Evolutionary conservation across 2,329 filamentous ascomycete species (phyloP).

Genomic region (Diaporthe sp.): DNA sequence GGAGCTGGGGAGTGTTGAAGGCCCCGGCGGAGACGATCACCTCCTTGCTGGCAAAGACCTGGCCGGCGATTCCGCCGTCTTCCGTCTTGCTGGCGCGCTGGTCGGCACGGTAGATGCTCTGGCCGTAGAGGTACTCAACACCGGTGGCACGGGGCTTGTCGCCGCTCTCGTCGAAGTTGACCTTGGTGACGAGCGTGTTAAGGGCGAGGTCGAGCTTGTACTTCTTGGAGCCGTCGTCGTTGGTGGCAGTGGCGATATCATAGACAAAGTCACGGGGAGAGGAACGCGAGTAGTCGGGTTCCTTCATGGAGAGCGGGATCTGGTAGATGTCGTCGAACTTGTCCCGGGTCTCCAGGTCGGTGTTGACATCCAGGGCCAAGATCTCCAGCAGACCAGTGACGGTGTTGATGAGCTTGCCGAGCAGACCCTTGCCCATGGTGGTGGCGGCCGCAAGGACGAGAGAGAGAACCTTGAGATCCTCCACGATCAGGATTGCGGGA

Average conservation of each 20-base stretch:
- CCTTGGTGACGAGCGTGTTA: conserved; percentile 45
- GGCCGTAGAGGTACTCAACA: conserved; percentile 43
- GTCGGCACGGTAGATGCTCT: conserved; percentile 44
- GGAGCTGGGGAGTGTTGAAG: conserved; percentile 65
- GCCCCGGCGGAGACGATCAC: conserved; percentile 65
- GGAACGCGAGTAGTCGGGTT: conserved; percentile 59
- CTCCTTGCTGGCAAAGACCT: conserved; percentile 49
- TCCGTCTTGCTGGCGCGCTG: conserved; percentile 19
- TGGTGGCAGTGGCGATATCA: conserved; percentile 55
- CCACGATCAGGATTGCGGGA: conserved; percentile 62
- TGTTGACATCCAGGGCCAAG: conserved; percentile 65
- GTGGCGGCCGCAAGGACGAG: conserved; percentile 64
- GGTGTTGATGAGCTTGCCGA: conserved; percentile 53
- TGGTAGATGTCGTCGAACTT: conserved; percentile 65
- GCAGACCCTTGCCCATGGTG: conserved; percentile 58
- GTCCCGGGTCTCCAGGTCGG: conserved; percentile 55
- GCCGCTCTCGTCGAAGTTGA: conserved; percentile 41
- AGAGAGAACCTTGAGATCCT: conserved; percentile 66
- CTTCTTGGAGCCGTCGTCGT: conserved; percentile 45
- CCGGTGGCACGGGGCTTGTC: conserved; percentile 41
- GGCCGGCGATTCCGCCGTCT: neutral
- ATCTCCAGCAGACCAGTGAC: conserved; percentile 50
- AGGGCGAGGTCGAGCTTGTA: conserved; percentile 58
- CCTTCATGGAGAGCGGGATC: conserved; percentile 67
- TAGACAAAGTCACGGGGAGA: conserved; percentile 70